Percentiles rank a stretch among this genome's conserved stretches.
phyloP scores from a whole-genome alignment of 1,284 basidiomycete genomes.

The Sphaerobolus stellatus region DNA sequence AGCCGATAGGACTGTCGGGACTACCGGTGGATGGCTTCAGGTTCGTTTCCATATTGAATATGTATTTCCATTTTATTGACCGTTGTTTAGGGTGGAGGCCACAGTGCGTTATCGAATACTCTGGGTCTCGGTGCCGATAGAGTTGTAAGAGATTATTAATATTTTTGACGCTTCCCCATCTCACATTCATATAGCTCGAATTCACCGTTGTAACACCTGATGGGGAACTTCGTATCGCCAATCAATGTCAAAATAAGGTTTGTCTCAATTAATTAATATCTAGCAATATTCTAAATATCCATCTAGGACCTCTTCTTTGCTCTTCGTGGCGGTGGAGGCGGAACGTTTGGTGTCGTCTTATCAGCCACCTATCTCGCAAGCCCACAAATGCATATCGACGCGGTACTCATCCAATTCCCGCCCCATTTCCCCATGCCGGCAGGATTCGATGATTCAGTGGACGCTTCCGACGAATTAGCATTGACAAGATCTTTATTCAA shows the following conservation, averaged over 20 bases:
- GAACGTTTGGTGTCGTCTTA: constrained; percentile 40
- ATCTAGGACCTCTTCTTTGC: constrained; percentile 42
- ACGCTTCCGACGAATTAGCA: not conserved
- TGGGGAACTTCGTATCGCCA: constrained; percentile 36
- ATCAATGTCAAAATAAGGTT: constrained; percentile 37
- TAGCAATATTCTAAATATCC: not conserved
- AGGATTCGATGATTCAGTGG: not conserved
- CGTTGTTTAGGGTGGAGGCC: constrained; percentile 45
- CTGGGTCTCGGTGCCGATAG: constrained; percentile 28
- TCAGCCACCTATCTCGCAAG: constrained; percentile 35
- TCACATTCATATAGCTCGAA: constrained; percentile 28
- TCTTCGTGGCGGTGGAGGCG: constrained; percentile 40
- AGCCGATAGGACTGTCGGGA: constrained; percentile 23
- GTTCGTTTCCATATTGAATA: not conserved
- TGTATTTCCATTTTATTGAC: not conserved
- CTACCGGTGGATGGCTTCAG: constrained; percentile 27
- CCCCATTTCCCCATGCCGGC: constrained; percentile 10
- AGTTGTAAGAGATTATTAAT: constrained; percentile 10
- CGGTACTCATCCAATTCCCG: constrained; percentile 12
- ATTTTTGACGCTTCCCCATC: not conserved
- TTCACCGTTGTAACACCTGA: constrained; percentile 45
- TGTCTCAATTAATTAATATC: not conserved
- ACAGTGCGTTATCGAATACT: constrained; percentile 39
- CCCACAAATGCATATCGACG: constrained; percentile 34
- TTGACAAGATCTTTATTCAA: constrained; percentile 19